Base-by-base conservation (phyloP, 208 protist genomes). In the Leishmania lainsoni region DNA sequence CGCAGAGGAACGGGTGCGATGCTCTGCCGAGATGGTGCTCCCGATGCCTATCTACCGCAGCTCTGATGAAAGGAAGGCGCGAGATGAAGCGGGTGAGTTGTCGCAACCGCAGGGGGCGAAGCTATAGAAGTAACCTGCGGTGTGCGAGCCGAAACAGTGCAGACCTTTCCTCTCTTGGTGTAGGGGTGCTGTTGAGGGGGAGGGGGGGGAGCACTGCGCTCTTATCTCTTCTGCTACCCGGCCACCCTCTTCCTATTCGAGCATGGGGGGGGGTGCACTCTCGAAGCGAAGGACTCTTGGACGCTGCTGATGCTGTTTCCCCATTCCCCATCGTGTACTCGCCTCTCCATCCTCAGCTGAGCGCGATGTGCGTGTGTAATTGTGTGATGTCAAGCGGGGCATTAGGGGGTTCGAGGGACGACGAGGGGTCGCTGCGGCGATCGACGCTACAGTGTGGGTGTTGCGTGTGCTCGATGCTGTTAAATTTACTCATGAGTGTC, bases 21-120 rank as follows among this genome's bases (percentile, higher is more conserved):
- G 86, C 45, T 83, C 87, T 3, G 79, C 89, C 5, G 87, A 76
- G 76, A 54, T 76, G 54, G 89, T 94, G 42, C 75, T 94, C 42
- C 90, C 92, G 39, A 20, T 29, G 26, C 80, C 75, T 6, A 68
- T 79, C 3, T 86, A 86, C 74, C 72, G 52, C 2, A 76, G 39
- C 14, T 59, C 16, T 42, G 32, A 76, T 10, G 29, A 17, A 0
- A 17, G 12, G 51, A 42, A 61, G 12, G 22, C 14, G 32, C 9
- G 51, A 59, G 56, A 39, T n/a, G 17, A 16, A 17, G 26, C 35
- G 22, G 68, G 6, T 3, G 49, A n/a, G 54, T 63, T 16, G 35
- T 51, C 8, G 5, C 65, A 26, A n/a, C 20, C 5, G 51, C 51
- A 26, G 29, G 29, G 20, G 52, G 51, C 12, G 69, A 8, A 73